A percentile compares a stretch with the other conserved stretches of the same genome.
Conservation (phyloP, 306 rosid species). For the Purshia tridentata region DNA sequence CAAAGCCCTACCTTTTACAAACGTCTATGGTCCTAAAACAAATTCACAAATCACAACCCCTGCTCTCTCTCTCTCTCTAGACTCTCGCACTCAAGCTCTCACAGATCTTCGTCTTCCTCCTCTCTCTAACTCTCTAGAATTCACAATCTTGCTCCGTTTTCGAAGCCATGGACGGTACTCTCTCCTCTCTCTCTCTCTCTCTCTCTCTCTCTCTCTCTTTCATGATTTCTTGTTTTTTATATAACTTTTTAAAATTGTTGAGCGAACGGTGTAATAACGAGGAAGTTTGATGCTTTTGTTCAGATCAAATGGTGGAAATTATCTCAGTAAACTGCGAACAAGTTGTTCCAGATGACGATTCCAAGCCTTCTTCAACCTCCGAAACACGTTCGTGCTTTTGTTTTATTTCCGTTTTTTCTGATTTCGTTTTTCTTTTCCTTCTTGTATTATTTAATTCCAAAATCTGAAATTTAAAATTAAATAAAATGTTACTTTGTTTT, state of each 20-base stretch:
- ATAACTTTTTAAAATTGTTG: not conserved
- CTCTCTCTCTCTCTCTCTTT: conserved; percentile 13
- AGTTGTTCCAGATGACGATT: conserved; percentile 34
- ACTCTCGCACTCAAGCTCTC: conserved; percentile 12
- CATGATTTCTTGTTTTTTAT: conserved; percentile 9
- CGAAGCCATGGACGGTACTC: conserved; percentile 52
- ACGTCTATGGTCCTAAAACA: not conserved
- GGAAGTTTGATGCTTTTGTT: conserved; percentile 6
- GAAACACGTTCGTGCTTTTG: conserved; percentile 38
- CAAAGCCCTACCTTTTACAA: conserved; percentile 18
- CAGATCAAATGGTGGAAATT: conserved; percentile 52
- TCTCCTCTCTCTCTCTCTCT: not conserved
- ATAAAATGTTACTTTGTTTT: not conserved
- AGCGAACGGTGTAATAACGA: not conserved
- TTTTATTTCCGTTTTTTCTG: conserved; percentile 1
- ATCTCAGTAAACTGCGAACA: conserved; percentile 30
- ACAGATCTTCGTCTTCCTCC: not conserved
- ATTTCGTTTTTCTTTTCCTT: not conserved
- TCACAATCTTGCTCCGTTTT: conserved; percentile 5
- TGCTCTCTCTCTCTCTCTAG: not conserved
- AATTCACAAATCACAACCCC: not conserved
- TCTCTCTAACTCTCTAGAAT: conserved; percentile 10
- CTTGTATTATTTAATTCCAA: not conserved
- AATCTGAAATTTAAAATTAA: not conserved
- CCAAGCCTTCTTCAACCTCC: conserved; percentile 34